These are phyloP conservation scores for Schoenoplectus triqueter DNA, from an alignment of 202 grass and related monocot species.

Conservation along the genomic window DNA sequence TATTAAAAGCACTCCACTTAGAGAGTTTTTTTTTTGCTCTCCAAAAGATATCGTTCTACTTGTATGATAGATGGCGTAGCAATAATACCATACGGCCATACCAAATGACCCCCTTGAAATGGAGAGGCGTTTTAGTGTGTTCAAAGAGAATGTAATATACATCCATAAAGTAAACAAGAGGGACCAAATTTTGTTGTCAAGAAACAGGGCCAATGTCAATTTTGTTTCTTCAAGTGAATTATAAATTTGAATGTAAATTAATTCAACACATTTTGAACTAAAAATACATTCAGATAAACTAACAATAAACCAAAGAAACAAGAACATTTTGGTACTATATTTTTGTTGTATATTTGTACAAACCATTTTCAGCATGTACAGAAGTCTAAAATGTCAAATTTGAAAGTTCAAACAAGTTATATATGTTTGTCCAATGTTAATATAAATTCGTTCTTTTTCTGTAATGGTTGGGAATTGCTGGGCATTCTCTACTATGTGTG, in stretches of 20 bases:
- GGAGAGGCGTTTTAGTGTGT: constrained; percentile 35
- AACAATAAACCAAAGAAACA: not conserved
- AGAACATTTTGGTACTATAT: not conserved
- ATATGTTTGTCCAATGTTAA: not conserved
- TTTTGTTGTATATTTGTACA: not conserved
- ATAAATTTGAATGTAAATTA: not conserved
- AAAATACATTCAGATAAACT: not conserved
- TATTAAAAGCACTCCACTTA: too few relatives aligned
- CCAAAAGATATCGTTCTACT: not conserved
- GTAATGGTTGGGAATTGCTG: constrained; percentile 45
- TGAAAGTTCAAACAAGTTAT: not conserved
- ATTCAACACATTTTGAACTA: not conserved
- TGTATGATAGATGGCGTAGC: constrained; percentile 43
- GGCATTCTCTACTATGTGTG: constrained; percentile 47
- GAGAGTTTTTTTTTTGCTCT: too few relatives aligned
- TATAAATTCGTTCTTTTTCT: not conserved
- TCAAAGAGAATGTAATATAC: constrained; percentile 45
- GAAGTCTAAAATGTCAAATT: not conserved
- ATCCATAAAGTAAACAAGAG: constrained; percentile 44
- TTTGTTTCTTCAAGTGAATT: constrained; percentile 4
- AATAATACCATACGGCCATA: constrained; percentile 4
- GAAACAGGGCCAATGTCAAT: constrained; percentile 39
- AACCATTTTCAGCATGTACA: not conserved
- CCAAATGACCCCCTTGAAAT: not conserved
- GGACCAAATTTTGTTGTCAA: constrained; percentile 36